Evolutionary conservation across 2,329 filamentous ascomycete species (phyloP), one percentile per base, ranked within the genome.

Genomic region (Penicillium sp.): DNA sequence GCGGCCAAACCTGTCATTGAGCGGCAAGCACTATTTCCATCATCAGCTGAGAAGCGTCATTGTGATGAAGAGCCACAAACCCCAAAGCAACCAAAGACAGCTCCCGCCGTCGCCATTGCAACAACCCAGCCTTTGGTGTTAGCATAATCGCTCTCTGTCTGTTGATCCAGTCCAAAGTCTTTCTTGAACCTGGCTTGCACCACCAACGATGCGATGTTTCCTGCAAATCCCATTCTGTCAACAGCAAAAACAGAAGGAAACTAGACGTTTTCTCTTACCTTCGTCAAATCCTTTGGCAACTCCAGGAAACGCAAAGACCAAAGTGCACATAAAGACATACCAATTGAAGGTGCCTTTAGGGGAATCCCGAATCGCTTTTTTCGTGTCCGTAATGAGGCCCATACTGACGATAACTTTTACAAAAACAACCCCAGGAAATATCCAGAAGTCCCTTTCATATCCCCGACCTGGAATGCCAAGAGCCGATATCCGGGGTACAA

Each of bases 241-340:
- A 13, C 34, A 36, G 34, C 2, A n/a, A n/a, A 9, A 40, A 16
- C 16, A n/a, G 14, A 11, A 39, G 5, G 3, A 39, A 16, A 16
- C 5, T 2, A 10, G 38, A 18, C 10, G 5, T 43, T 43, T 27
- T 27, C 13, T 14, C 52, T 47, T 44, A 58, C 57, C 62, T 51
- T 65, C 59, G 43, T 65, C 63, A 32, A 63, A 65, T 0, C 63
- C 63, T 24, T 64, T 64, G 6, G 61, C 43, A 7, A 64, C 13
- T 21, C 40, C 61, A 8, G 63, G 40, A 6, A 65, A 57, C 2
- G 61, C 63, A 44, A 65, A 65, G n/a, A 64, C 52, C n/a, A 53
- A 53, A 16, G 59, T 61, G 29, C 54, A 58, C 47, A 60, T 52
- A 18, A 62, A 7, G n/a, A 64, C 52, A 52, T 62, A 61, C 14